Percentiles rank a stretch among this genome's conserved stretches.
Conservation (phyloP, 495 filamentous ascomycete genomes). For the Penicillium tannophilum region DNA sequence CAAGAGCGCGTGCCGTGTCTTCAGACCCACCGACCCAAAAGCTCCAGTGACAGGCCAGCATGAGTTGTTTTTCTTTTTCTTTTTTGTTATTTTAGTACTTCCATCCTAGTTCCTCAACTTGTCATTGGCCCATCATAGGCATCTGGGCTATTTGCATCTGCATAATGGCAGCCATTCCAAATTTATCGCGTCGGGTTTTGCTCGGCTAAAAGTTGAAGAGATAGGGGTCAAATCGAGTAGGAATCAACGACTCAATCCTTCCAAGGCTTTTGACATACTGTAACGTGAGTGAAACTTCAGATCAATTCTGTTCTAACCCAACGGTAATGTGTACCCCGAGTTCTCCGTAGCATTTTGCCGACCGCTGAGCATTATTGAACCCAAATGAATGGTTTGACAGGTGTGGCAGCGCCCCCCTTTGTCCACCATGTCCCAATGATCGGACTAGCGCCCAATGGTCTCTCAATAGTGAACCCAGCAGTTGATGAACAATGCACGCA, state of each 20-base stretch:
- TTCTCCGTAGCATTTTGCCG: background rate
- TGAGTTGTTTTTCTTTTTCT: background rate
- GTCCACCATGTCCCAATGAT: slow-evolving; percentile 10
- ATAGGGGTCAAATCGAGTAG: background rate
- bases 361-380: slow-evolving; percentile 21
- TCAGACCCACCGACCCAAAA: background rate
- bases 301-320: background rate
- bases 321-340: too few relatives aligned
- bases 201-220: background rate
- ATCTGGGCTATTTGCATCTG: background rate
- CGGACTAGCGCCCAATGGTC: slow-evolving; percentile 23
- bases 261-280: background rate
- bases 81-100: background rate
- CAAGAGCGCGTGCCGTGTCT: slow-evolving; percentile 5
- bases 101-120: background rate
- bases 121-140: background rate
- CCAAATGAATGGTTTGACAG: slow-evolving; percentile 30
- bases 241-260: background rate
- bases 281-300: background rate
- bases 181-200: background rate
- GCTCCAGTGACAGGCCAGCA: background rate
- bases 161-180: background rate
- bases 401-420: slow-evolving; percentile 19
- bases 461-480: slow-evolving; percentile 26
- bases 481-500: slow-evolving; percentile 3